Evolutionary conservation across 805 yeast species (phyloP).

Genomic region (Metschnikowia gruessii): DNA sequence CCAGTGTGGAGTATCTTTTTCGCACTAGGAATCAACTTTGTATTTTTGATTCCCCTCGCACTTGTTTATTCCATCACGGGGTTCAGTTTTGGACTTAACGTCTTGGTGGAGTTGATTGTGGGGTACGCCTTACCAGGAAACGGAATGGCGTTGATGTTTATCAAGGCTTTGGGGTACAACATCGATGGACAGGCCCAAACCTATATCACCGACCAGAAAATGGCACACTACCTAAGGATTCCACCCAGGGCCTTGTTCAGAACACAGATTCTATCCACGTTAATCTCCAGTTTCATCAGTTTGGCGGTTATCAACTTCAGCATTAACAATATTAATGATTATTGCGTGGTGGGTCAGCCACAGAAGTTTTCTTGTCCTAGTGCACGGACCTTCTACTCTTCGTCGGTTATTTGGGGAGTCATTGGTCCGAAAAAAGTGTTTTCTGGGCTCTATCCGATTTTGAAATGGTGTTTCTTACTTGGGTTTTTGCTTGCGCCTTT

Average conservation of each 20-base stretch:
- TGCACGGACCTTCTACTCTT: constrained; percentile 40
- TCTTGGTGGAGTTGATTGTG: constrained; percentile 40
- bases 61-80: constrained; percentile 35
- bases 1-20: constrained; percentile 42
- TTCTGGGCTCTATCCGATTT: constrained; percentile 14
- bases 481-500: constrained; percentile 38
- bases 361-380: constrained; percentile 39
- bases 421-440: constrained; percentile 30
- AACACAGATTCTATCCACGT: constrained; percentile 43
- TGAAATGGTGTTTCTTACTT: constrained; percentile 30
- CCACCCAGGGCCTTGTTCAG: constrained; percentile 40
- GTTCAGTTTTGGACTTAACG: constrained; percentile 40
- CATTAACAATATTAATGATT: constrained; percentile 34
- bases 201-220: constrained; percentile 46
- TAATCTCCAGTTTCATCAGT: constrained; percentile 40
- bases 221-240: constrained; percentile 43
- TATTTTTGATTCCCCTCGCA: constrained; percentile 42
- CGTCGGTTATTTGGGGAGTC: constrained; percentile 44
- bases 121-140: constrained; percentile 48
- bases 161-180: constrained; percentile 47
- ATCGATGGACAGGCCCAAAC: constrained; percentile 46
- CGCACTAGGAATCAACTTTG: constrained; percentile 37
- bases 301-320: constrained; percentile 42
- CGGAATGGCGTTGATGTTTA: constrained; percentile 46
- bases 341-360: constrained; percentile 31